Base-by-base conservation (phyloP, 2,329 filamentous ascomycete species). In the Tolypocladium sp. region DNA sequence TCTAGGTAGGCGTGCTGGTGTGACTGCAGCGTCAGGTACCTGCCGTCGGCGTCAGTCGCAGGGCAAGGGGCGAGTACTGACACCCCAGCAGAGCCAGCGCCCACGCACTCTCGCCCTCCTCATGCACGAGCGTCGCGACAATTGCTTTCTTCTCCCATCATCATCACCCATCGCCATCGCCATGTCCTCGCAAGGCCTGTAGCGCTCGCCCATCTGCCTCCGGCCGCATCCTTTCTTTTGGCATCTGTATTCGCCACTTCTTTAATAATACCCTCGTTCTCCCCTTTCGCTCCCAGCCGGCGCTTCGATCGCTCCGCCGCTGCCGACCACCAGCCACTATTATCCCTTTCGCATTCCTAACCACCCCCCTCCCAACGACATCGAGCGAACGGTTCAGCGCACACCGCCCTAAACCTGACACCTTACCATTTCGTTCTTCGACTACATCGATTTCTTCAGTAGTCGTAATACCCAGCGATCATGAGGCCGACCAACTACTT, bases 401-500 rank as follows among this genome's bases (percentile, higher is more conserved):
- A 37, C 30, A 13, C 49, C 20, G 10, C 30, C 7, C 8, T 41
- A 20, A 40, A 22, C 55, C n/a, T 7, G 55, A 59, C 40, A 58
- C 10, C 15, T 35, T 40, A 58, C n/a, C 54, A 2, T 49, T 25
- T n/a, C 25, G 22, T 12, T 57, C 56, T 4, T 51, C 56, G 25
- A 37, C 17, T 52, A 17, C 25, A 22, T 35, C 46, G 17, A n/a
- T 20, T 22, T 35, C 30, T 27, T 7, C 46, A n/a, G 20, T 10
- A 17, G 22, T 37, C 49, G 33, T 17, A n/a, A 17, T 1, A 17
- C 25, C 13, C 37, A 33, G 52, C 56, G 46, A 67, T 15, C 22
- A 71, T 72, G 70, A 62, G 67, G 58, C 69, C 67, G 12, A 57
- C 63, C 60, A 67, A 64, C 55, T 67, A 64, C 51, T 56, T 71